Base-by-base conservation (phyloP, 192 early-diverging fungal genomes). In the Coemansia sp. region DNA sequence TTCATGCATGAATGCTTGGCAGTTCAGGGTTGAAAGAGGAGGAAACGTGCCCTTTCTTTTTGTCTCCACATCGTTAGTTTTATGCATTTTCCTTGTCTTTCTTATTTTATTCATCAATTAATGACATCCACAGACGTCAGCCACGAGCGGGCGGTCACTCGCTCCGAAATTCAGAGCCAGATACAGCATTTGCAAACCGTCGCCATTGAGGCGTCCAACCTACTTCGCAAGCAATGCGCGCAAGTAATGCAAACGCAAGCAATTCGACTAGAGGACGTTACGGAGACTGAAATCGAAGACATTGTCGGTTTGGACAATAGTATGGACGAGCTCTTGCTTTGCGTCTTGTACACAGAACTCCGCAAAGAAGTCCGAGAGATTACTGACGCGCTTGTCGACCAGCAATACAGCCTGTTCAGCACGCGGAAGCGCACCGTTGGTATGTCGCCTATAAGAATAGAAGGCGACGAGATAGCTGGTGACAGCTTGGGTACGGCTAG, bases 181-280 rank as follows among this genome's bases (percentile, higher is more conserved):
- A 41, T 66, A 32, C 75, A 76, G 72, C 70, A 53, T 45, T 65
- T 82, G 39, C 79, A 82, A 39, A 82, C 79, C 0, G 72, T 77
- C 0, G 70, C 79, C 0, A 69, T 68, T 10, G 79, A 82, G 36
- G 58, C 75, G 7, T 76, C 79, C 2, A 62, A 58, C 29, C 67
- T 65, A 25, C 44, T 82, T 19, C 79, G 79, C 23, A 59, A 48
- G 46, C 79, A 82, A 44, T 65, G 45, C n/a, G 51, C 73, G 0
- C 63, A 69, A 17, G n/a, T 63, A 2, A 41, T 82, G 68, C 78
- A 81, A 25, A 59, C 70, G 11, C 78, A 81, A 34, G 31, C 70
- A 25, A 76, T 81, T 37, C 46, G 78, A 27, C 68, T 81, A 0
- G 78, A 81, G 17, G 70, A 67, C 12, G 59, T 76, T 11, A 74